Conservation (phyloP, 139 green algal genomes). For the Zygnema circumcarinatum region DNA sequence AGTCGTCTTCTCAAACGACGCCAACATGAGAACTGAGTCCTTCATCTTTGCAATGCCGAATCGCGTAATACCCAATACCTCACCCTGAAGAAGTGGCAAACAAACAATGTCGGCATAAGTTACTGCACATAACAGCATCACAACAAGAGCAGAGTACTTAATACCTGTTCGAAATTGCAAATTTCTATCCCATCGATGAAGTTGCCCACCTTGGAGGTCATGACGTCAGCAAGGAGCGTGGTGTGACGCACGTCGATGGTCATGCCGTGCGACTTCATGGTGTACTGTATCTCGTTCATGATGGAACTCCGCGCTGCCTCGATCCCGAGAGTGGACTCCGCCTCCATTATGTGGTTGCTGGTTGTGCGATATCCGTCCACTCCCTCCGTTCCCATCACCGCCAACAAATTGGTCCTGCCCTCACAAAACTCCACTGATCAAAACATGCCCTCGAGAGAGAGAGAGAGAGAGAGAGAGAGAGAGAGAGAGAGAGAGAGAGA, state of each 20-base stretch:
- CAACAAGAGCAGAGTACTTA: too few species aligned
- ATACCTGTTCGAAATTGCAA: too few species aligned
- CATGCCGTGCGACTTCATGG: constrained; percentile 94
- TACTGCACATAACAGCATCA: constrained; percentile 17
- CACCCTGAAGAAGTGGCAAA: constrained; percentile 70
- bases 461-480: not conserved
- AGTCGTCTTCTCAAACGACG: constrained; percentile 97
- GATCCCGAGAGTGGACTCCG: constrained; percentile 87
- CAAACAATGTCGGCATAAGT: too few species aligned
- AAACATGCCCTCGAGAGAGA: constrained; percentile 20
- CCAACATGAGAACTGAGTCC: constrained; percentile 97
- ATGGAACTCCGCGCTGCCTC: constrained; percentile 85
- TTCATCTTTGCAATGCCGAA: constrained; percentile 99
- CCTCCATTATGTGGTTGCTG: constrained; percentile 95
- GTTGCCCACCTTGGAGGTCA: constrained; percentile 92
- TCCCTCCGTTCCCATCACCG: constrained; percentile 87
- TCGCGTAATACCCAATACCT: constrained; percentile 98
- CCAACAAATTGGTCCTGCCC: constrained; percentile 68
- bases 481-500: not conserved
- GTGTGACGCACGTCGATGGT: constrained; percentile 92
- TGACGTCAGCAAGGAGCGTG: constrained; percentile 98
- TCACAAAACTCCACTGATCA: not conserved
- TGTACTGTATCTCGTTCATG: constrained; percentile 91
- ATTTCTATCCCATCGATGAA: too few species aligned
- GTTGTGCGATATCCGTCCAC: constrained; percentile 75